A percentile compares a stretch with the other conserved stretches of the same genome.
Evolutionary conservation across 2,329 filamentous ascomycete genomes (phyloP).

Genomic region (Domatiomyces catenatus): DNA sequence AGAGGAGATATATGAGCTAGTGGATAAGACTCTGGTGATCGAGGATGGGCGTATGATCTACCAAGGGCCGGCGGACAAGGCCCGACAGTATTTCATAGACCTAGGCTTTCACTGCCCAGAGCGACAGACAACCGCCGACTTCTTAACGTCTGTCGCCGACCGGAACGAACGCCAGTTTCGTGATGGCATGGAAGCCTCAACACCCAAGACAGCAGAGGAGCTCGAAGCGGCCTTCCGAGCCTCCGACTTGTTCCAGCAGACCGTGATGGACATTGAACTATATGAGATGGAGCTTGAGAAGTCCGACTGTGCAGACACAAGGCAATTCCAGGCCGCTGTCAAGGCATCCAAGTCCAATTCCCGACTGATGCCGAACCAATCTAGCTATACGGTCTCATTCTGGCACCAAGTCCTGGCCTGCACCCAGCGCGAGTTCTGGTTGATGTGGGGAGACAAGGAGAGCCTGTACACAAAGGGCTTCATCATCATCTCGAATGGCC

Average conservation of each 20-base stretch:
- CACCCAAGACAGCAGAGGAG: constrained; percentile 55
- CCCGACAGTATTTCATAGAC: constrained; percentile 50
- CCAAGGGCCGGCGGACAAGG: constrained; percentile 46
- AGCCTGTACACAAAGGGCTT: constrained; percentile 66
- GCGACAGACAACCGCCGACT: constrained; percentile 59
- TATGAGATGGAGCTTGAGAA: constrained; percentile 44
- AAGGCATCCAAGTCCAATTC: constrained; percentile 52
- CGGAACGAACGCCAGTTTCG: constrained; percentile 55
- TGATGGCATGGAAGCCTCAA: constrained; percentile 46
- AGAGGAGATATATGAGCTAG: constrained; percentile 53
- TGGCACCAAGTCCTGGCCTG: constrained; percentile 46
- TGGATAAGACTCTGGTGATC: constrained; percentile 70
- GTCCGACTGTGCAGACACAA: constrained; percentile 45
- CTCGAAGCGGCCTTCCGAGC: constrained; percentile 52
- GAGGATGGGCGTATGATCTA: constrained; percentile 56
- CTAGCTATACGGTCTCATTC: constrained; percentile 63
- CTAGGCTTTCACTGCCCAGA: constrained; percentile 47
- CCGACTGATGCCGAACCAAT: constrained; percentile 41
- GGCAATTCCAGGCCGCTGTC: constrained; percentile 50
- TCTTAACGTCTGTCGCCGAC: constrained; percentile 62
- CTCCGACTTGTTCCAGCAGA: constrained; percentile 45
- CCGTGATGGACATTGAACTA: constrained; percentile 45
- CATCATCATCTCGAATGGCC: constrained; percentile 56
- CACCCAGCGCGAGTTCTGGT: constrained; percentile 61
- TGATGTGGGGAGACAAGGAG: constrained; percentile 58